Base-by-base conservation (phyloP, 225 moss, liverwort and hornwort genomes). In the Takakia lepidozioides region DNA sequence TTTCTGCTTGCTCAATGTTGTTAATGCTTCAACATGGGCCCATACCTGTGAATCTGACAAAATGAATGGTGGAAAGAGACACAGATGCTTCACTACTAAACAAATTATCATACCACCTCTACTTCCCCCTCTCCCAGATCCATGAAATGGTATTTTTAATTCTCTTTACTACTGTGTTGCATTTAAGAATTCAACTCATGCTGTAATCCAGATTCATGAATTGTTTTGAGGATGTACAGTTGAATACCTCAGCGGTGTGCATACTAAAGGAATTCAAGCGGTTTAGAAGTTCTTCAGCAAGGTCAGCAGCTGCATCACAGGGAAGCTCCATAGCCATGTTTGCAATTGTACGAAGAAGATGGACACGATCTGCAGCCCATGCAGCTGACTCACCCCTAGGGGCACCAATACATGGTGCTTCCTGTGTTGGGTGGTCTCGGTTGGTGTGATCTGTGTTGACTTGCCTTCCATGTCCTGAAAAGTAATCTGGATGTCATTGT, bases 241-340 rank as follows among this genome's bases (percentile, higher is more conserved):
- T 16, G 29, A 48, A 22, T 53, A 79, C 78, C 70, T 74, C 79
- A 51, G 79, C 66, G 25, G 79, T 66, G 46, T 80, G 74, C 79
- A 80, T 80, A 56, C 64, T 52, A 49, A 80, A 80, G 22, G 73
- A 70, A 46, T 70, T 59, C 57, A 80, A 42, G 51, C 66, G 69
- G 20, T 66, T 66, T 3, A 80, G 66, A 21, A 74, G 55, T 56
- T 80, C 74, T 29, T 55, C 54, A n/a, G 74, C 79, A 46, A 80
- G 49, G 14, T 70, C 66, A 27, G 62, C 73, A 51, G 73, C 70
- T 52, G 70, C 74, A 52, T 80, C 74, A 32, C 65, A 55, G 13
- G 79, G 79, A 27, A 80, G 79, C 53, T 80, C 74, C 16, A 74
- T 29, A 24, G 74, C 74, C 40, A 80, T 66, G 49, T 80, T 80